Evolutionary conservation across 768 basidiomycete species (phyloP).

Genomic region (Boletellus emodensis): DNA sequence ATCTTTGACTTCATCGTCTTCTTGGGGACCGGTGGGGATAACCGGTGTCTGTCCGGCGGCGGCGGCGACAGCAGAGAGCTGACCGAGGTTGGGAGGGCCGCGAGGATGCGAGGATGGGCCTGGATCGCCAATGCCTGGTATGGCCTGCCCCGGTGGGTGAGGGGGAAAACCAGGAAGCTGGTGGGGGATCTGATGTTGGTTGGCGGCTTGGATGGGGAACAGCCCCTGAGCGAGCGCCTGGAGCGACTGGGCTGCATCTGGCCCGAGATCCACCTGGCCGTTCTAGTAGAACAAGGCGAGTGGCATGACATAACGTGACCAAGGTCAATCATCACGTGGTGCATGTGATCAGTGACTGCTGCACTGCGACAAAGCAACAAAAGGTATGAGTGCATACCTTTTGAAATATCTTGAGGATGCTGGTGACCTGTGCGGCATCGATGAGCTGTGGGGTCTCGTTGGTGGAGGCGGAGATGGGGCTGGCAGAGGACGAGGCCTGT

Average conservation of each 20-base stretch:
- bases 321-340: conserved; percentile 25
- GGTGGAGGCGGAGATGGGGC: conserved; percentile 6
- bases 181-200: conserved; percentile 29
- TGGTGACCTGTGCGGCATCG: conserved; percentile 56
- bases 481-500: conserved; percentile 8
- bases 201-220: conserved; percentile 26
- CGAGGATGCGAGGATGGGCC: conserved; percentile 72
- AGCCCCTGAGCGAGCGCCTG: conserved; percentile 50
- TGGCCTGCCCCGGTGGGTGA: background rate
- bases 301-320: conserved; percentile 19
- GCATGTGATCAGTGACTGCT: background rate
- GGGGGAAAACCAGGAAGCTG: conserved; percentile 4
- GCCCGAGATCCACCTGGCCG: conserved; percentile 50
- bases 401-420: conserved; percentile 53
- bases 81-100: conserved; percentile 61
- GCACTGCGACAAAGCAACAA: no score
- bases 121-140: conserved; percentile 58
- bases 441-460: conserved; percentile 23
- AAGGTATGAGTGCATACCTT: conserved; percentile 50
- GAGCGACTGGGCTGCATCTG: conserved; percentile 58
- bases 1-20: conserved; percentile 24
- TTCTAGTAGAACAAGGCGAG: conserved; percentile 27
- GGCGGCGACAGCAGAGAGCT: conserved; percentile 43
- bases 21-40: conserved; percentile 15
- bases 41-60: conserved; percentile 44